These are phyloP conservation scores for Tillandsia leiboldiana DNA, from an alignment of 176 grass and related monocot species.

Conservation along the genomic window DNA sequence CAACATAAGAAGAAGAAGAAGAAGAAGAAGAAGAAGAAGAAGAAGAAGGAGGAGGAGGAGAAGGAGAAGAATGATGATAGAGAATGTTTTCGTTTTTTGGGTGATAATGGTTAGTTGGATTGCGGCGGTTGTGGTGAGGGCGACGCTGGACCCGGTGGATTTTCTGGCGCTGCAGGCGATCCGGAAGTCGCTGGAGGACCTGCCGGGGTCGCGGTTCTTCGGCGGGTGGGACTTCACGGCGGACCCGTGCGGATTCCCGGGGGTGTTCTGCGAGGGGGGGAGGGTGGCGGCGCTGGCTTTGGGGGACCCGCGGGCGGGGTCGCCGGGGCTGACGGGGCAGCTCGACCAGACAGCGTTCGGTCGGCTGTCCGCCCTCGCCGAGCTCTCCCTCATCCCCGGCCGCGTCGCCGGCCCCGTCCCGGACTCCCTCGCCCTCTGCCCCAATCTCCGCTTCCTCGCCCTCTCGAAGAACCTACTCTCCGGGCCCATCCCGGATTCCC, in stretches of 20 bases:
- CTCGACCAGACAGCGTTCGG: conserved; percentile 57
- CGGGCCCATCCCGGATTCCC: conserved; percentile 41
- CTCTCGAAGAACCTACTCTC: conserved; percentile 93
- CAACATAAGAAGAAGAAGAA: neutral
- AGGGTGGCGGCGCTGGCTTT: conserved; percentile 58
- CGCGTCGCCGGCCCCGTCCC: conserved; percentile 64
- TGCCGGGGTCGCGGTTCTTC: conserved; percentile 84
- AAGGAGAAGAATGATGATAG: too few species aligned
- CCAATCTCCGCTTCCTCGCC: conserved; percentile 64
- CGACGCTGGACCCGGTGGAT: conserved; percentile 69
- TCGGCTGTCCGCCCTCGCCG: conserved; percentile 47
- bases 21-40: neutral
- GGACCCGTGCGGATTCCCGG: conserved; percentile 74
- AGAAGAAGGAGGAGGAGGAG: too few species aligned
- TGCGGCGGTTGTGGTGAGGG: conserved; percentile 18
- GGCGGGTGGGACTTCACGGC: conserved; percentile 78
- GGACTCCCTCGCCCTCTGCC: conserved; percentile 30
- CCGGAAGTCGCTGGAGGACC: conserved; percentile 70
- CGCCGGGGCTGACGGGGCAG: conserved; percentile 53
- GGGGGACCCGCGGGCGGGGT: conserved; percentile 75
- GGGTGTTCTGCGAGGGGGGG: conserved; percentile 60
- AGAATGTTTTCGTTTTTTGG: neutral
- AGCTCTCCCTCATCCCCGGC: conserved; percentile 78
- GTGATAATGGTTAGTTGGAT: neutral
- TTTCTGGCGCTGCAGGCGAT: conserved; percentile 82